A percentile compares a stretch with the other conserved stretches of the same genome.
phyloP scores from a whole-genome alignment of 2,329 filamentous ascomycete species.

The Alternaria tenuissima region DNA sequence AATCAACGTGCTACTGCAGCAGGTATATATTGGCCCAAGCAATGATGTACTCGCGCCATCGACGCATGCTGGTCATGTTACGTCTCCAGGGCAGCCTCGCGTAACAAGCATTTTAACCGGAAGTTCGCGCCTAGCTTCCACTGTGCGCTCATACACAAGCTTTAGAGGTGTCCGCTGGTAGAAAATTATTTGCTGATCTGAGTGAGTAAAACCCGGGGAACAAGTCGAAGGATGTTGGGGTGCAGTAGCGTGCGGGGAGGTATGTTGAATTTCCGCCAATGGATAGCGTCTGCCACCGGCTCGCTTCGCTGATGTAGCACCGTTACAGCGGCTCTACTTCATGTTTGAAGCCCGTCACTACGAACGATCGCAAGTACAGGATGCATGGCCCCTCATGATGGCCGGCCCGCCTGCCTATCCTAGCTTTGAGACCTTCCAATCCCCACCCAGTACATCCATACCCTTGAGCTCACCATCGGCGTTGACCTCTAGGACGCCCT shows the following conservation, averaged over 20 bases:
- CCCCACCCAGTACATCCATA: constrained; percentile 40
- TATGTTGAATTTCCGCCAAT: constrained; percentile 37
- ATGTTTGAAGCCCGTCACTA: background rate
- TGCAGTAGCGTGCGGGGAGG: constrained; percentile 30
- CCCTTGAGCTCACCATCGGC: constrained; percentile 42
- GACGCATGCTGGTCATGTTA: constrained; percentile 21
- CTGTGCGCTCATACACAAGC: constrained; percentile 2
- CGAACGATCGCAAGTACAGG: background rate
- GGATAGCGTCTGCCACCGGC: background rate
- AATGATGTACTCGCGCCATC: constrained; percentile 9
- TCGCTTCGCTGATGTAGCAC: constrained; percentile 6
- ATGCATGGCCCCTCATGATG: constrained; percentile 6
- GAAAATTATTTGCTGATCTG: constrained; percentile 19
- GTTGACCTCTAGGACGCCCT: constrained; percentile 41
- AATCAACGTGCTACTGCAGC: background rate
- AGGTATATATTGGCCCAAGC: constrained; percentile 23
- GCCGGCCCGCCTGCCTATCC: constrained; percentile 24
- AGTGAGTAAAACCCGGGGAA: constrained; percentile 23
- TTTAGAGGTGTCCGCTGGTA: constrained; percentile 9
- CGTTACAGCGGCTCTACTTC: constrained; percentile 6
- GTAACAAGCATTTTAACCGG: constrained; percentile 26
- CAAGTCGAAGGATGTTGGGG: constrained; percentile 25
- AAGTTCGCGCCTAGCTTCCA: constrained; percentile 37
- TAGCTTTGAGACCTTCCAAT: constrained; percentile 46
- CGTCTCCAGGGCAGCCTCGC: constrained; percentile 14